Evolutionary conservation across 768 basidiomycete species (phyloP), one percentile per base, ranked within the genome.

Genomic region (Guyanaporus albipodus): DNA sequence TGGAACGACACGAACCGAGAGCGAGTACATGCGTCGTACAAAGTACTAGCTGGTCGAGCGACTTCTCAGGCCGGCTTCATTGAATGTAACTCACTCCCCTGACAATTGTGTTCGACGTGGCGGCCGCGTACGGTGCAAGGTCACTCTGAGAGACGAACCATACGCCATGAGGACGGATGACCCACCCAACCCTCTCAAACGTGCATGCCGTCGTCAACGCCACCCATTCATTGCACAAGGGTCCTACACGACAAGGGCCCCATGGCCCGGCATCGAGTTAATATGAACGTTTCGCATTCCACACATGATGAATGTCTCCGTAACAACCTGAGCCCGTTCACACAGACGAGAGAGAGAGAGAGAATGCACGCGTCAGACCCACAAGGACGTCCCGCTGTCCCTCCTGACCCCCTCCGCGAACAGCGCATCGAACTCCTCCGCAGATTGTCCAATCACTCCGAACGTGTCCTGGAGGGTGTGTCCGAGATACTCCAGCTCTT

Each of bases 381-480:
- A 57, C 41, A 49, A 32, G 4, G 43, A 28, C 17, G 45, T 10
- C 12, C 35, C 44, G 10, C 26, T 31, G 31, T 40, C 45, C 37
- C 39, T 38, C 24, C 52, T 44, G 12, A 40, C 43, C 2, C 37
- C 54, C 23, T 59, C 66, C 27, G 38, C 42, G 53, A 96, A 96
- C 53, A 96, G 59, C 39, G 75, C 77, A 54, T 95, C 91, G 55
- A 95, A 95, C 59, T 90, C 87, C 49, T 85, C 82, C 4, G 80
- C 74, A 17, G 77, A 79, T 50, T 91, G 82, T 6, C 91, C 90
- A 52, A 96, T 91, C 4, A 94, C 90, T 9, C 95, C 95, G 64
- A 96, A 99, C 9, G 90, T 85, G 42, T 83, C 80, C 62, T 98
- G 95, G 49, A 95, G 71, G 21, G 81, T 87, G 31, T 67, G 67